A percentile compares a stretch with the other conserved stretches of the same genome.
Conservation (phyloP, 2,329 filamentous ascomycete genomes). For the Fusarium papillatum region DNA sequence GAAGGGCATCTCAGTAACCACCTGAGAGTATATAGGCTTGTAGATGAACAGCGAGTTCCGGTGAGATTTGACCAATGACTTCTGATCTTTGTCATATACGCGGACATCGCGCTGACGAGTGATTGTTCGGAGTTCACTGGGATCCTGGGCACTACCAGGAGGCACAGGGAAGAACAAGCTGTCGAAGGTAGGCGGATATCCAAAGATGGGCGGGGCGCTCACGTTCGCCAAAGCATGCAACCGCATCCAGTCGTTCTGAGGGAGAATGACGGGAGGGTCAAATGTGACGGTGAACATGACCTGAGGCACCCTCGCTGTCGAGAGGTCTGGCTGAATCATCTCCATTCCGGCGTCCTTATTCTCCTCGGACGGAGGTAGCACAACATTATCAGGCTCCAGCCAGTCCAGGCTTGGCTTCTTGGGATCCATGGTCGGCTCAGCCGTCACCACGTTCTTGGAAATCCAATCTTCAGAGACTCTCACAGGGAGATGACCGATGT, state of each 20-base stretch:
- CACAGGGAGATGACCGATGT: constrained; percentile 68
- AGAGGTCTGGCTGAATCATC: constrained; percentile 60
- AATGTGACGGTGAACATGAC: constrained; percentile 83
- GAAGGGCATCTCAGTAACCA: constrained; percentile 78
- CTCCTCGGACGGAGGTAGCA: constrained; percentile 63
- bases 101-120: constrained; percentile 61
- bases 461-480: constrained; percentile 83
- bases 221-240: constrained; percentile 71
- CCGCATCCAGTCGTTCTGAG: constrained; percentile 72
- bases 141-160: constrained; percentile 63
- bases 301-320: constrained; percentile 71
- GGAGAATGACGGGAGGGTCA: constrained; percentile 80
- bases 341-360: constrained; percentile 66
- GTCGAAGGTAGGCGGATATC: constrained; percentile 66
- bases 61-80: constrained; percentile 55
- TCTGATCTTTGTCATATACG: constrained; percentile 51
- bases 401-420: constrained; percentile 72
- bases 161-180: constrained; percentile 68
- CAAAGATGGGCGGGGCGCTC: constrained; percentile 52
- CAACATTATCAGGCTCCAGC: constrained; percentile 78
- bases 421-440: constrained; percentile 56
- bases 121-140: constrained; percentile 70
- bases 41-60: constrained; percentile 77
- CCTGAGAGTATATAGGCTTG: constrained; percentile 79
- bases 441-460: constrained; percentile 74